phyloP scores from a whole-genome alignment of 257 asterid species.

The Primulina eburnea region DNA sequence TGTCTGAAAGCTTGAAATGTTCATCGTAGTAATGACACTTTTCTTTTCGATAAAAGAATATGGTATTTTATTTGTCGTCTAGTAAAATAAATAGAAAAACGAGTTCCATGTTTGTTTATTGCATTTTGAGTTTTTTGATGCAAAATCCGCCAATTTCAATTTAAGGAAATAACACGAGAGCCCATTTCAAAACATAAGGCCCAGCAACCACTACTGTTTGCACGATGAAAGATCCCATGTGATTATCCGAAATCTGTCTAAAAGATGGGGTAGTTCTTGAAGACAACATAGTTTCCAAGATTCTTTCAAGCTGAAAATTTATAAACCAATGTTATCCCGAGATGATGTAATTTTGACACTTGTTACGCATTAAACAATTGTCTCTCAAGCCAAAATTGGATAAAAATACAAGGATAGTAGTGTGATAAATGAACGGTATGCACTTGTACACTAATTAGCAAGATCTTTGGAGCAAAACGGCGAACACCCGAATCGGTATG shows the following conservation, averaged over 20 bases:
- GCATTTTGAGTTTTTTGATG: not conserved
- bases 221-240: not conserved
- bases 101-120: not conserved
- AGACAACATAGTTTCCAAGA: not conserved
- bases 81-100: too few species aligned
- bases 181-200: not conserved
- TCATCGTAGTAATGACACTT: not conserved
- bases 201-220: not conserved
- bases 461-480: slow-evolving; percentile 9
- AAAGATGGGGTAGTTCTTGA: not conserved
- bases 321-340: not conserved
- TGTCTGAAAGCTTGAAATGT: not conserved
- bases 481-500: slow-evolving; percentile 9
- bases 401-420: not conserved
- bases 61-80: not conserved
- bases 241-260: not conserved
- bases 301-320: not conserved
- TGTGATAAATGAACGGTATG: not conserved
- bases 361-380: not conserved
- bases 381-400: not conserved
- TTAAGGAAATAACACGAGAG: not conserved
- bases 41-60: too few species aligned
- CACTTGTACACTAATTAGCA: not conserved
- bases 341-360: not conserved
- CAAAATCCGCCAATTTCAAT: not conserved